These are phyloP conservation scores for Polytolypa hystricis DNA, from an alignment of 2,329 filamentous ascomycete species.

Conservation along the genomic window DNA sequence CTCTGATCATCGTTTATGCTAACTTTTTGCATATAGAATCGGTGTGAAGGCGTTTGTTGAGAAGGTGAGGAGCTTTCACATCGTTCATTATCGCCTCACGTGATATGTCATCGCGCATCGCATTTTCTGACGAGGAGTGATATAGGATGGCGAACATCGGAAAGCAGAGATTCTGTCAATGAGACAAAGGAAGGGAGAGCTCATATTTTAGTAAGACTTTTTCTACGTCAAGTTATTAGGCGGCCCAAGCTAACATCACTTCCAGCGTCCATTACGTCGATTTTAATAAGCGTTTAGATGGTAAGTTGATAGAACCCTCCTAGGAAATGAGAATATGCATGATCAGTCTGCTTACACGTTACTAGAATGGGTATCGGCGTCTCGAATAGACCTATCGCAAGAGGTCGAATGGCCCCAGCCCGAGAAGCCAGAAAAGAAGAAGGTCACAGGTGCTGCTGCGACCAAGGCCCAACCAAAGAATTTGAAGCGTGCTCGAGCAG, in stretches of 20 bases:
- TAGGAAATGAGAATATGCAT: background rate
- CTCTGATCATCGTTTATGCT: conserved; percentile 5
- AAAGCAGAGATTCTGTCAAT: conserved; percentile 97
- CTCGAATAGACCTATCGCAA: conserved; percentile 72
- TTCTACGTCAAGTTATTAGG: background rate
- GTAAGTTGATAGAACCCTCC: conserved; percentile 19
- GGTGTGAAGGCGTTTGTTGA: conserved; percentile 58
- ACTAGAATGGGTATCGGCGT: conserved; percentile 75
- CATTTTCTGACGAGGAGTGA: conserved; percentile 1
- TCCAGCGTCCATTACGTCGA: conserved; percentile 81
- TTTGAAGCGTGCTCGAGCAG: conserved; percentile 42
- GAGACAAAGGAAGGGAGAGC: conserved; percentile 74
- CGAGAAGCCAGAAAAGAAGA: conserved; percentile 79
- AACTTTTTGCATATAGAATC: conserved; percentile 35
- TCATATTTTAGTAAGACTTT: conserved; percentile 60
- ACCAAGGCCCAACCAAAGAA: conserved; percentile 47
- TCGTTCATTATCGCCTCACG: conserved; percentile 8
- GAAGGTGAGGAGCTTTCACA: too few relatives aligned
- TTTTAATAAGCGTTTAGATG: conserved; percentile 78
- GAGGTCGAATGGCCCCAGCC: conserved; percentile 96
- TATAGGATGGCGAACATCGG: conserved; percentile 65
- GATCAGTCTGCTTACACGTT: conserved; percentile 25
- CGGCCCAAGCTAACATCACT: conserved; percentile 12
- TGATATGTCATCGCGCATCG: conserved; percentile 8
- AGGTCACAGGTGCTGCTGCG: conserved; percentile 50